Evolutionary conservation across 1,284 basidiomycete species (phyloP).

Genomic region (Tilletia caries): DNA sequence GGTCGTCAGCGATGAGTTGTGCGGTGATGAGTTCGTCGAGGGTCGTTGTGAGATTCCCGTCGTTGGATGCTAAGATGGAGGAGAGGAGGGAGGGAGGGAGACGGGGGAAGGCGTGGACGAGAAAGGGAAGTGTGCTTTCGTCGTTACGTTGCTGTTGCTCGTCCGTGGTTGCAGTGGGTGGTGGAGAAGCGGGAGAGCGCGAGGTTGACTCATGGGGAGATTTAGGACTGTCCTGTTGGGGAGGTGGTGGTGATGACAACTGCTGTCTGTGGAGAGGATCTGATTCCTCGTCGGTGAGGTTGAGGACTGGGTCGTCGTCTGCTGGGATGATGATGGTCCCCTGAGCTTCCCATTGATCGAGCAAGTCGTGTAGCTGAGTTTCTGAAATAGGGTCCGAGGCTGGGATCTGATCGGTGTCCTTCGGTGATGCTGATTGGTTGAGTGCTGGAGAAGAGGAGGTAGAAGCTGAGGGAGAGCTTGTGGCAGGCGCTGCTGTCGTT

Average conservation of each 20-base stretch:
- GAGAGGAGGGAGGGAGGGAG: neutral
- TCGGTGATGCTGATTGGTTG: neutral
- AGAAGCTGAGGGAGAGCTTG: neutral
- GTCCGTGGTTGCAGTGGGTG: neutral
- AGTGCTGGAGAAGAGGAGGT: neutral
- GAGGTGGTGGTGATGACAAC: too few species aligned
- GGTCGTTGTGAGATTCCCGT: neutral
- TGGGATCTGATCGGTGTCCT: neutral
- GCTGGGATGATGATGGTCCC: neutral
- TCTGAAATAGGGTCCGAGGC: neutral
- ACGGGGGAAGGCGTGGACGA: conserved; percentile 5
- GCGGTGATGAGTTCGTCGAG: conserved; percentile 10
- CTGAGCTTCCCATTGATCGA: neutral
- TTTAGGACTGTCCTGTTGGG: neutral
- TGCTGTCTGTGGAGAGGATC: neutral
- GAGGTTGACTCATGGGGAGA: neutral
- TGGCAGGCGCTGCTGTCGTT: neutral
- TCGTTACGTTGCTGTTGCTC: neutral
- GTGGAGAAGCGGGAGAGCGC: too few species aligned
- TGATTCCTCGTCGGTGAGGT: conserved; percentile 7
- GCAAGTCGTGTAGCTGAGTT: neutral
- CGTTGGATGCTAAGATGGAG: neutral
- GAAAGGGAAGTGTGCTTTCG: neutral
- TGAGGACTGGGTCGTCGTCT: conserved; percentile 3
- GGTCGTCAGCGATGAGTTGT: neutral